Evolutionary conservation across 495 filamentous ascomycete genomes (phyloP), one percentile per base, ranked within the genome.

Genomic region (Penicillium coffeae): DNA sequence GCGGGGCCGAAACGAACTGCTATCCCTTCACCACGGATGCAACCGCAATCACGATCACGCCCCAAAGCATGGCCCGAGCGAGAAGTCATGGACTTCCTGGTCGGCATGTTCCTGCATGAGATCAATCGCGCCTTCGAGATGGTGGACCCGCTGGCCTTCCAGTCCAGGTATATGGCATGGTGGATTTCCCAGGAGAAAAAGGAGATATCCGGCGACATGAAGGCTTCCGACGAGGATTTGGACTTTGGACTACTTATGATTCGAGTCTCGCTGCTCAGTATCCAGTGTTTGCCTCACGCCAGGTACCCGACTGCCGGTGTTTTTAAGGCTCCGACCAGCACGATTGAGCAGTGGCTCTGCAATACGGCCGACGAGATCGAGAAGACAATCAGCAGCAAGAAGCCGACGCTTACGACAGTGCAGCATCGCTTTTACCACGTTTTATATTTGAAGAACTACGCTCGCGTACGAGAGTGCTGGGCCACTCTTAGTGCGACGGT

Each of bases 221-320:
- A 30, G 13, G 37, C 45, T 1, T 33, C 42, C 5, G 55, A 50
- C 9, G 55, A 58, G 13, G 51, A 59, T 46, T 7, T 51, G n/a
- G 42, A 47, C 16, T 59, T 59, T 14, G 51, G 55, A 3, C 15
- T 59, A 13, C 55, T 59, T 3, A 38, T 59, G 20, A 49, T 59
- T 25, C 55, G 55, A 14, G 18, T 59, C 8, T 55, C 51, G 22
- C 48, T 59, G n/a, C 40, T 59, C 25, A 49, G 55, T 15, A 38
- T 49, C 9, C 55, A 59, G 20, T 55, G 36, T 27, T 45, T 59
- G 8, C 51, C 55, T 32, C 48, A 59, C 38, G 12, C 55, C 3
- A 38, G 47, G 33, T 55, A 52, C 8, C 55, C 55, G 3, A 59
- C 51, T 4, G 16, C 34, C 9, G 51, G 51, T 0, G 16, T 55